Conservation (phyloP, 257 asterid species). For the Solanum pinnatisectum region DNA sequence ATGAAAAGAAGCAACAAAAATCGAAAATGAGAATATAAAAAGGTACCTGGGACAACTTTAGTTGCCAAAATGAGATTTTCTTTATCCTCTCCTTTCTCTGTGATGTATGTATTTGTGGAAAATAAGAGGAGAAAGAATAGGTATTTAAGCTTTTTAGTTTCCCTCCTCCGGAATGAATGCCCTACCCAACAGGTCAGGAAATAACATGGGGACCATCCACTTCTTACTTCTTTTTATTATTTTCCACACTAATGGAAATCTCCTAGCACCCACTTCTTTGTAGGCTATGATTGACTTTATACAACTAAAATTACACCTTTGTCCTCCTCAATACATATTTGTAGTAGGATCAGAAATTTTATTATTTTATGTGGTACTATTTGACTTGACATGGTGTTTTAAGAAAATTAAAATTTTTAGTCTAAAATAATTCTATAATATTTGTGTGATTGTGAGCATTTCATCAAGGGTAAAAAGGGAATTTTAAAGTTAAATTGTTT, state of each 20-base stretch:
- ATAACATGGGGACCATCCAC: not conserved
- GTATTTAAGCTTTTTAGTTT: not conserved
- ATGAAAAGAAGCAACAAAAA: not conserved
- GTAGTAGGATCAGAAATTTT: not conserved
- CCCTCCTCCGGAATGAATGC: not conserved
- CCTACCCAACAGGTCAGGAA: not conserved
- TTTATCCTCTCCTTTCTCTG: not conserved
- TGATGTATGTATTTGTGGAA: not conserved
- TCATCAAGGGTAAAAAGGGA: too few relatives aligned
- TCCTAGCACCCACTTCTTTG: not conserved
- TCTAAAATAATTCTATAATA: too few relatives aligned
- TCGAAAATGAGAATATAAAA: not conserved
- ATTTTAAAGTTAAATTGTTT: too few relatives aligned
- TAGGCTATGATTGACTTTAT: not conserved
- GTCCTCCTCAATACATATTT: not conserved
- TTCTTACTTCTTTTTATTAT: not conserved
- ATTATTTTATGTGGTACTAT: too few relatives aligned
- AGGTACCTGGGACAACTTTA: not conserved
- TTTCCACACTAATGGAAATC: not conserved
- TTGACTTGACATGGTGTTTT: too few relatives aligned
- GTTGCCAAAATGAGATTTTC: not conserved
- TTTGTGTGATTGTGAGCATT: too few relatives aligned
- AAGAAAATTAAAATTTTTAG: too few relatives aligned
- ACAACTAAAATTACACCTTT: not conserved
- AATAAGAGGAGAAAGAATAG: not conserved